Evolutionary conservation across 306 rosid species (phyloP).

Genomic region (Elaeagnus macrophylla): DNA sequence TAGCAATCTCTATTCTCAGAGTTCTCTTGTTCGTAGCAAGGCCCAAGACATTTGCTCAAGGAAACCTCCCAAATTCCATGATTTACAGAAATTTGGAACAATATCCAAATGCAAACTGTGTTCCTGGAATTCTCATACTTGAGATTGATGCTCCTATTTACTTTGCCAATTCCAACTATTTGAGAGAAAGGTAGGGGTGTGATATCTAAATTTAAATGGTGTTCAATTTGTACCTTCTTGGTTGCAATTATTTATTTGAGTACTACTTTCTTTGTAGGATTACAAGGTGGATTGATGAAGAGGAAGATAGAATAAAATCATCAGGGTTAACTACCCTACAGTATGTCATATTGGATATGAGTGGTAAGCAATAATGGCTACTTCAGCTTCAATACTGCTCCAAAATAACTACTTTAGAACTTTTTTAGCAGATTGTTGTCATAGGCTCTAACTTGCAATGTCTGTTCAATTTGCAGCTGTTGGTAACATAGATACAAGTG

Average conservation of each 20-base stretch:
- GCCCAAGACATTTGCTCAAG: conserved; percentile 68
- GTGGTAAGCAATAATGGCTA: conserved; percentile 32
- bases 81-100: conserved; percentile 60
- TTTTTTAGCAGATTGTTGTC: too few species aligned
- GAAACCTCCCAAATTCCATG: conserved; percentile 38
- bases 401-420: too few species aligned
- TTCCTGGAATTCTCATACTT: conserved; percentile 43
- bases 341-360: conserved; percentile 53
- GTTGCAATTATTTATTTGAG: neutral
- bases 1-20: conserved; percentile 23
- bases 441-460: too few species aligned
- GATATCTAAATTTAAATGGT: neutral
- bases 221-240: neutral
- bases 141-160: conserved; percentile 86
- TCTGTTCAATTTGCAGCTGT: conserved; percentile 44
- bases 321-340: conserved; percentile 23
- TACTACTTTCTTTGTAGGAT: conserved; percentile 29
- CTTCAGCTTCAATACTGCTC: neutral
- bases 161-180: conserved; percentile 57
- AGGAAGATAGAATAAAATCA: conserved; percentile 17
- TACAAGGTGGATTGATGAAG: conserved; percentile 58
- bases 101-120: conserved; percentile 29
- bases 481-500: conserved; percentile 97
- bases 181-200: conserved; percentile 57
- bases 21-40: conserved; percentile 75